Percentiles rank a stretch among this genome's conserved stretches.
These are phyloP conservation scores for Eimeria acervulina DNA, from an alignment of 169 alveolate genomes.

Conservation along the genomic window DNA sequence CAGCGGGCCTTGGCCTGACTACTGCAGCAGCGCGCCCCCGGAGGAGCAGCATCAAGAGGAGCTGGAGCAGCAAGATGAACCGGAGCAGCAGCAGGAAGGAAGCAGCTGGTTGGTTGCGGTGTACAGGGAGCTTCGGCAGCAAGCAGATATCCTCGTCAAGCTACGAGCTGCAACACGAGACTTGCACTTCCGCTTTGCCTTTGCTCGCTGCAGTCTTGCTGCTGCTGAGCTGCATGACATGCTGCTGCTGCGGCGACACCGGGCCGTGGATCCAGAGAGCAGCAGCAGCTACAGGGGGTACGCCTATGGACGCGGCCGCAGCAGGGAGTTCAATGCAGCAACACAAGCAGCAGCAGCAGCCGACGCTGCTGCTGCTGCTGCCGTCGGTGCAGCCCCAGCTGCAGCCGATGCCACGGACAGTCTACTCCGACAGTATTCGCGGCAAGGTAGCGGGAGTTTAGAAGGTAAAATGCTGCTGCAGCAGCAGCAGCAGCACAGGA, in stretches of 20 bases:
- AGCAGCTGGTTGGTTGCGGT: conserved; percentile 51
- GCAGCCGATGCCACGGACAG: not conserved
- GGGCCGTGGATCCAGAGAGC: not conserved
- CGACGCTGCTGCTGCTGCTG: conserved; percentile 1
- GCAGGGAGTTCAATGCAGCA: conserved; percentile 2
- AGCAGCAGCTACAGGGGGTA: conserved; percentile 21
- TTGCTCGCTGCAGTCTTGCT: conserved; percentile 66
- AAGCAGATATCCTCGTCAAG: conserved; percentile 35
- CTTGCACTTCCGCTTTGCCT: not conserved
- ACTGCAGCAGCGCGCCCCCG: not conserved
- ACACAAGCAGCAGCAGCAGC: conserved; percentile 32
- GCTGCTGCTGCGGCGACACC: conserved; percentile 74
- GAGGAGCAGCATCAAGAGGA: not conserved
- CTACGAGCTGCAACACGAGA: conserved; percentile 44
- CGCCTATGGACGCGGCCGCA: not conserved
- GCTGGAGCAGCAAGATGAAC: not conserved
- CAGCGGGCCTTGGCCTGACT: not conserved
- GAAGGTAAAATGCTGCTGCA: conserved; percentile 6
- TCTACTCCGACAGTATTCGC: not conserved
- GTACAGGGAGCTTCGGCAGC: conserved; percentile 66
- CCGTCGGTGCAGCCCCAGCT: conserved; percentile 14
- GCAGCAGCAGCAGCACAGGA: conserved; percentile 57
- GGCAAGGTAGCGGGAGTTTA: not conserved
- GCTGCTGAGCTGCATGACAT: conserved; percentile 71
- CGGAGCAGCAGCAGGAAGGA: conserved; percentile 31